Evolutionary conservation across 2,329 filamentous ascomycete genomes (phyloP), one percentile per base, ranked within the genome.

Genomic region (Eutypella sp.): DNA sequence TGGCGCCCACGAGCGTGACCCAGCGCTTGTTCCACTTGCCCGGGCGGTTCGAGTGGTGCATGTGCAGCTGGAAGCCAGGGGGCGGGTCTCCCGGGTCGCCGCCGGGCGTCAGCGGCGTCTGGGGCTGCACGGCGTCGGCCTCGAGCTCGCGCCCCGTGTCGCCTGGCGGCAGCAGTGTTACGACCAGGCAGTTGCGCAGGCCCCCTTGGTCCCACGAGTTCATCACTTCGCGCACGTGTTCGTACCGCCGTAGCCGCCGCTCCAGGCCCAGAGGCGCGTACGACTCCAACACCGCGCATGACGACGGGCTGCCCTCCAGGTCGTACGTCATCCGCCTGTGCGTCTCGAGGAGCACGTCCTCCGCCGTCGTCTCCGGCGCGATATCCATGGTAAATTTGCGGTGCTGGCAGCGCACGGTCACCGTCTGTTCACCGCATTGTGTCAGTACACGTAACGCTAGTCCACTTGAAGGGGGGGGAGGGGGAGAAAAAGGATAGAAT

Each of bases 121-220:
- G n/a, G n/a, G n/a, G n/a, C n/a, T n/a, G 79, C 3, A 87, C 87
- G 4, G 77, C 76, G 11, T 76, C 72, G 4, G 84, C 68, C 20
- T 87, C 82, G 6, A 96, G 74, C 46, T 86, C 82, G 6, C 67
- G 63, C 50, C 78, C 71, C 43, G 75, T 71, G n/a, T 77, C 72
- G 5, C 73, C 70, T 2, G 74, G 67, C 31, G 82, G 76, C 2
- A 76, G 72, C 13, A 83, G 74, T 45, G 84, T 69, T 19, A 96
- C 74, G 16, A 87, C 68, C 13, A 97, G 72, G 7, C 78, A 74
- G 58, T 95, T 93, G 55, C 90, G 84, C 2, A 76, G 73, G 62
- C 96, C n/a, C n/a, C n/a, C 90, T 37, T 77, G 74, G 49, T 95
- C 88, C 92, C 92, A 97, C 0, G 90, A 95, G 63, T 95, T 95